phyloP scores from a whole-genome alignment of 371 early-diverging fungal genomes.

The Mucor lusitanicus region DNA sequence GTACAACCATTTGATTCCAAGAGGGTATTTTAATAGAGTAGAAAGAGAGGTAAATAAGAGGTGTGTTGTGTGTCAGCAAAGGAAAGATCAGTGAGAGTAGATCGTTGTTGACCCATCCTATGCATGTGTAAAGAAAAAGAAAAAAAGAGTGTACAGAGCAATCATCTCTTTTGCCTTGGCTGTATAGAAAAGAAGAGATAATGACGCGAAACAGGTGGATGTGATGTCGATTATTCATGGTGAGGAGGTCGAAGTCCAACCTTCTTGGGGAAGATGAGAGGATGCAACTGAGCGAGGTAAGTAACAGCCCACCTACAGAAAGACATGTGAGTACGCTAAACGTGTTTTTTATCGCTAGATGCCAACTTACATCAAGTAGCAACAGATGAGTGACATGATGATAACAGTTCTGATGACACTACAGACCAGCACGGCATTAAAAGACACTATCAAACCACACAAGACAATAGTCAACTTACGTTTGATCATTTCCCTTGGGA shows the following conservation, averaged over 20 bases:
- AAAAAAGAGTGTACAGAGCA: background rate
- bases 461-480: slow-evolving; percentile 36
- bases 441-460: too few species aligned
- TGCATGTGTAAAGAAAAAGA: background rate
- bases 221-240: slow-evolving; percentile 15
- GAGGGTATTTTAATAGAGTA: slow-evolving; percentile 1
- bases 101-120: background rate
- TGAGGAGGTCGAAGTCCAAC: slow-evolving; percentile 60
- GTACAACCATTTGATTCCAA: background rate
- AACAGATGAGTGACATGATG: slow-evolving; percentile 68
- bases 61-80: background rate
- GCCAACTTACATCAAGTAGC: slow-evolving; percentile 60
- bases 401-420: slow-evolving; percentile 69
- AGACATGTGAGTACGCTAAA: background rate
- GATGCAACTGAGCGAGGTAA: slow-evolving; percentile 75
- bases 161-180: background rate
- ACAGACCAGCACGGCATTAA: background rate
- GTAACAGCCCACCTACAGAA: slow-evolving; percentile 74
- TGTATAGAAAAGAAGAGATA: background rate
- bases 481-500: slow-evolving; percentile 64
- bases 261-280: slow-evolving; percentile 67
- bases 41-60: background rate
- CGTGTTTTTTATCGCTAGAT: background rate
- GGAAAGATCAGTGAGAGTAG: background rate
- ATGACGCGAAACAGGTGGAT: background rate